Percentiles rank a stretch among this genome's conserved stretches.
phyloP scores from a whole-genome alignment of 306 rosid genomes.

The Casuarina equisetifolia region DNA sequence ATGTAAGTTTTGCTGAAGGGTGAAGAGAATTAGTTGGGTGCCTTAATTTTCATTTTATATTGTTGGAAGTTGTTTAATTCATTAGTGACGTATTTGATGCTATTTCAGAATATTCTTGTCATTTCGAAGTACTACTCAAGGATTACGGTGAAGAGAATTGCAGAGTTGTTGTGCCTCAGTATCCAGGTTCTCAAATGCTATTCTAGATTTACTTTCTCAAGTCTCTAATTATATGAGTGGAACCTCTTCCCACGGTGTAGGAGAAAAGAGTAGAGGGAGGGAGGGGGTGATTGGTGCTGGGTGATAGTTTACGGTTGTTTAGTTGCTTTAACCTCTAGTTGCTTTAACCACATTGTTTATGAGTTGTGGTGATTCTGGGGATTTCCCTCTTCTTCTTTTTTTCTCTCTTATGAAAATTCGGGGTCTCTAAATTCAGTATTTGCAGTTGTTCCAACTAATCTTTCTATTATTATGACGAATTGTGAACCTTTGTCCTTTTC shows the following conservation, averaged over 20 bases:
- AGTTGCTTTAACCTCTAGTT: too few species aligned
- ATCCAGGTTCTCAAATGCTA: slow-evolving; percentile 56
- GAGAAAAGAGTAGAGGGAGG: too few species aligned
- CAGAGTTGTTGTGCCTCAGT: slow-evolving; percentile 72
- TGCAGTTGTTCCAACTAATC: neutral
- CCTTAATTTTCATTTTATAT: slow-evolving; percentile 11
- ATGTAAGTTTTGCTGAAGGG: slow-evolving; percentile 45
- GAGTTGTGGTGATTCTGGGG: neutral
- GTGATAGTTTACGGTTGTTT: too few species aligned
- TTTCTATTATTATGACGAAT: neutral
- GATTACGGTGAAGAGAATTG: slow-evolving; percentile 69
- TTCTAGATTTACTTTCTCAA: slow-evolving; percentile 9
- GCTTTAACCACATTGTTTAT: too few species aligned
- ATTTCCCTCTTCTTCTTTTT: neutral
- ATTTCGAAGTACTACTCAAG: slow-evolving; percentile 79
- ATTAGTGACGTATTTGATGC: slow-evolving; percentile 13
- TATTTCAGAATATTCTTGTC: slow-evolving; percentile 78
- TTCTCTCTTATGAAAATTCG: slow-evolving; percentile 15
- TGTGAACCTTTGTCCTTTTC: slow-evolving; percentile 4
- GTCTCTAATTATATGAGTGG: neutral
- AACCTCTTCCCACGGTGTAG: too few species aligned
- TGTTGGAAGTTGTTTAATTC: neutral
- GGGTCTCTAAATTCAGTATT: neutral
- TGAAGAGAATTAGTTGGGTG: slow-evolving; percentile 4
- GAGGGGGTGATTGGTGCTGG: too few species aligned